phyloP scores from a whole-genome alignment of 164 flowering plant species.

The Tetracentron sinense region DNA sequence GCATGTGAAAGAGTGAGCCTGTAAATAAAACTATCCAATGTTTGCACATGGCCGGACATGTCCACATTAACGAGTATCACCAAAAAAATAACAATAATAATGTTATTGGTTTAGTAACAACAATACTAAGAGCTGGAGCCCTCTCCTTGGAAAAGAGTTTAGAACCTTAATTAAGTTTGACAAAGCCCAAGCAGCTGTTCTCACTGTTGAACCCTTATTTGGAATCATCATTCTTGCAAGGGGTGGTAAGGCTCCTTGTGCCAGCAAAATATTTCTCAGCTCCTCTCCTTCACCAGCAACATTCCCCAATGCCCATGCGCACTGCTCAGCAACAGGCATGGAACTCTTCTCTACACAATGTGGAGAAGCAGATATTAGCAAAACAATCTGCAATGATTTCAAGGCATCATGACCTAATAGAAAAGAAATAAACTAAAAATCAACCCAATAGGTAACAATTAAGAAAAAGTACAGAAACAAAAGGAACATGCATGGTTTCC shows the following conservation, averaged over 20 bases:
- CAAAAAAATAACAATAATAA: no score
- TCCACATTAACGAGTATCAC: no score
- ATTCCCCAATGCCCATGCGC: conserved; percentile 99
- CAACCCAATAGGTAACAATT: no score
- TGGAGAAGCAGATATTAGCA: conserved; percentile 2
- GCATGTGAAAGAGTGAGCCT: no score
- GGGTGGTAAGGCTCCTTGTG: conserved; percentile 88
- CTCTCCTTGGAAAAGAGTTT: not conserved
- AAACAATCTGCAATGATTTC: not conserved
- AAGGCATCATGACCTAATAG: not conserved
- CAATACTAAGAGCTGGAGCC: not conserved
- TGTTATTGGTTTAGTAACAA: not conserved
- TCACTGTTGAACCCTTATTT: conserved; percentile 83
- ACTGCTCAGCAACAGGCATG: conserved; percentile 91
- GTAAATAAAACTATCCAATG: no score
- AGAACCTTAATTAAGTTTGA: conserved; percentile 92
- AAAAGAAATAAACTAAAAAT: not conserved
- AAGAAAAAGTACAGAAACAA: no score
- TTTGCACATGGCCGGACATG: no score
- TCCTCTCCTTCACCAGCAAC: conserved; percentile 99
- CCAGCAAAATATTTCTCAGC: conserved; percentile 69
- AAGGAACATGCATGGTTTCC: no score
- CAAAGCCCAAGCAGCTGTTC: conserved; percentile 98
- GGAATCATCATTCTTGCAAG: conserved; percentile 94
- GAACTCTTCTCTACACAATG: conserved; percentile 77